Evolutionary conservation across 352 stramenopile genomes (phyloP), one percentile per base, ranked within the genome.

Genomic region (Saprolegnia parasitica): DNA sequence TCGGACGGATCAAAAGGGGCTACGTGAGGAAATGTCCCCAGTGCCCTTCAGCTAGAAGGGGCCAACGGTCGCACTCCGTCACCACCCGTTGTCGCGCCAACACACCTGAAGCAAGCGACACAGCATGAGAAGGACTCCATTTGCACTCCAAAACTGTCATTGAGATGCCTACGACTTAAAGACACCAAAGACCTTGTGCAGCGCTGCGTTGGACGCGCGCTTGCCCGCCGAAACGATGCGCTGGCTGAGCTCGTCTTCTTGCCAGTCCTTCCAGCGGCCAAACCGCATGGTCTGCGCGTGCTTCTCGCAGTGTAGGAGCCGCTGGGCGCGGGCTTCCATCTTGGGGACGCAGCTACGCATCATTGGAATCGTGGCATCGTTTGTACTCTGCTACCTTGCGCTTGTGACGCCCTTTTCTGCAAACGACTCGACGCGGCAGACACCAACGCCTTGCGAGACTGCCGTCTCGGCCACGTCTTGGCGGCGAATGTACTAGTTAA

Each of bases 231-330:
- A 89, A 26, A 91, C 24, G 5, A 93, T 63, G 35, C 86, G 82
- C 16, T 84, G 76, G 0, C 74, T 76, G 0, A 93, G 76, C 32
- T 83, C 88, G n/a, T 87, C 80, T 6, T 89, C 82, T 64, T 86
- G 74, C 78, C 81, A 93, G 26, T 88, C 76, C 62, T 84, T 87
- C 86, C 86, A 93, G 23, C 91, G 84, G 9, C 86, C 86, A 37
- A 87, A 91, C 57, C 87, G 83, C 86, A 93, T 93, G 6, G 78
- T 76, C 73, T 91, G 82, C 20, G 86, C 86, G 39, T 84, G 74
- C 64, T 84, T 84, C 46, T 93, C 78, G 32, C 77, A 76, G 6
- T 76, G 58, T 24, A 89, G 73, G 0, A 93, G 73, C 5, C 58
- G 35, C 42, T 56, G 49, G 6, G 58, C 29, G 11, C 58, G 37